Evolutionary conservation across 2,329 filamentous ascomycete species (phyloP), one percentile per base, ranked within the genome.

Genomic region (Hymenotorrendiella dingleyae): DNA sequence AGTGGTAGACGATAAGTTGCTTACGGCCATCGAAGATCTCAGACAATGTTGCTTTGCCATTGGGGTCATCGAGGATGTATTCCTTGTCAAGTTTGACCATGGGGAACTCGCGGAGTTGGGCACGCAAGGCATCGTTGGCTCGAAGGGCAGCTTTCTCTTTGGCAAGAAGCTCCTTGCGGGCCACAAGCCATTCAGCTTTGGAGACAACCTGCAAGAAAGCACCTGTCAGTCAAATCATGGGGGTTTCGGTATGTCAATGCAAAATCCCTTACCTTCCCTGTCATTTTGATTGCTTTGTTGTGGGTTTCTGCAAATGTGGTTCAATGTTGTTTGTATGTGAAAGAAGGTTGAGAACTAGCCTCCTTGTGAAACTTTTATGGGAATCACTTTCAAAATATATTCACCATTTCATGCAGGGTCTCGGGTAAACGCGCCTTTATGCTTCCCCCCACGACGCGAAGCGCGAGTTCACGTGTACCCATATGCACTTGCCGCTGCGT

Each of bases 1-100:
- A 71, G 54, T 71, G 67, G 49, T 70, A 70, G 26, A 72, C 45
- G 33, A 68, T 59, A 43, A 69, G 59, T 41, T 67, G 61, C 21
- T 62, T 56, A 21, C 58, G 58, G 38, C 53, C 55, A 4, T 53
- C 53, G 38, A 67, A 67, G 33, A 67, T 56, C 3, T 62, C 60
- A 2, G 29, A 6, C 16, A 67, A 51, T 2, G 49, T 54, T 20
- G 54, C 33, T 10, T 54, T 54, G 27, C 56, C 52, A 3, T 53
- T 41, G 11, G 61, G 56, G 1, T 59, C 59, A 11, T 20, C 27
- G 41, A 43, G 24, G 6, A 7, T 38, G 41, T 43, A 43, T 16
- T 30, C 21, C 20, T 43, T 38, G 6, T 32, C 34, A n/a, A 43
- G 14, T 32, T 27, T 26, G n/a, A 32, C 16, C 41, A 43, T 54